Percentiles rank a stretch among this genome's conserved stretches.
These are phyloP conservation scores for Dactylellina cionopaga DNA, from an alignment of 2,329 filamentous ascomycete genomes.

Conservation along the genomic window DNA sequence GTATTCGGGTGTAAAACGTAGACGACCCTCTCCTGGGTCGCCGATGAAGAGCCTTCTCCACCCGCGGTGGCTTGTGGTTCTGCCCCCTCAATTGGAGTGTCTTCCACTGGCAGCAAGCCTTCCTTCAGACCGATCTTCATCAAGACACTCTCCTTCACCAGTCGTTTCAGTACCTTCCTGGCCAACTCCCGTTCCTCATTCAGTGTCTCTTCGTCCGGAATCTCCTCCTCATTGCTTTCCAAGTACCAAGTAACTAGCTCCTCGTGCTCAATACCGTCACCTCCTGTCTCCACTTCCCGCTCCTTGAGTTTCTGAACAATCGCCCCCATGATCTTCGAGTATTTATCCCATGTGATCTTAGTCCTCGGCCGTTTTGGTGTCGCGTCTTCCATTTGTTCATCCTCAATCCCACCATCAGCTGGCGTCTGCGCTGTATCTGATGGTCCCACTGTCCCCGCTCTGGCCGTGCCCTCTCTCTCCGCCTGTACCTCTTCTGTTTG, in stretches of 20 bases:
- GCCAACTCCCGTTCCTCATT: constrained; percentile 77
- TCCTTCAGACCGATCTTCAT: constrained; percentile 71
- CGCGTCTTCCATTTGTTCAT: constrained; percentile 61
- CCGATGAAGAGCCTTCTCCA: constrained; percentile 39
- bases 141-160: constrained; percentile 81
- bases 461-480: constrained; percentile 64
- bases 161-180: constrained; percentile 88
- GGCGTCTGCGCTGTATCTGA: constrained; percentile 57
- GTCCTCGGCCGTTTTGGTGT: constrained; percentile 71
- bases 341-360: constrained; percentile 95
- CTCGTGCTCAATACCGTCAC: constrained; percentile 86
- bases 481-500: constrained; percentile 65
- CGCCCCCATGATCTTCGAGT: constrained; percentile 86
- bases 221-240: constrained; percentile 85
- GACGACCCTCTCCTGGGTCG: constrained; percentile 67
- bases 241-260: constrained; percentile 88
- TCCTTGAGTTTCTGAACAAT: constrained; percentile 84
- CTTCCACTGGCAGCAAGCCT: constrained; percentile 81
- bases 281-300: constrained; percentile 74
- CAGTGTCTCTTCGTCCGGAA: constrained; percentile 83
- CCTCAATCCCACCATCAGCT: constrained; percentile 57
- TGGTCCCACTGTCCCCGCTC: constrained; percentile 61
- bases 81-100: constrained; percentile 63
- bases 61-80: constrained; percentile 52
- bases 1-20: constrained; percentile 92